phyloP scores from a whole-genome alignment of 2,329 filamentous ascomycete genomes.

The Aspergillus uvarum region DNA sequence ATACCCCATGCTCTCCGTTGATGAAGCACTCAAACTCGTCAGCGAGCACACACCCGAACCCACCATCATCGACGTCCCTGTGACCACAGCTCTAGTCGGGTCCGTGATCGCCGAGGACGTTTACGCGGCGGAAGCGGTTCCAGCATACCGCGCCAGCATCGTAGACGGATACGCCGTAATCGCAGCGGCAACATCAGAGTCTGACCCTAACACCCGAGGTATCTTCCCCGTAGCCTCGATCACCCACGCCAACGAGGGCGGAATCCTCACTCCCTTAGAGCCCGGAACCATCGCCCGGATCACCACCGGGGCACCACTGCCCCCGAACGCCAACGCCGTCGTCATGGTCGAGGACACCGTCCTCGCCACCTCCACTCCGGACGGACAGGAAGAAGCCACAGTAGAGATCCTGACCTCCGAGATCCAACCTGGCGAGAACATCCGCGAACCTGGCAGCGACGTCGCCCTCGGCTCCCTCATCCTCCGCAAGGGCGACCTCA shows the following conservation, averaged over 20 bases:
- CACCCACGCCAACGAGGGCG: constrained; percentile 77
- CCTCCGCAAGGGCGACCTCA: constrained; percentile 73
- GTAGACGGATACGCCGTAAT: constrained; percentile 94
- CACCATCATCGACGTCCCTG: constrained; percentile 56
- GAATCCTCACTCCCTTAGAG: constrained; percentile 61
- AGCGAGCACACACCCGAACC: constrained; percentile 69
- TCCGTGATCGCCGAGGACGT: constrained; percentile 82
- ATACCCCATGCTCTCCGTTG: constrained; percentile 86
- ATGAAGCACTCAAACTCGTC: constrained; percentile 74
- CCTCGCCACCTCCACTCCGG: constrained; percentile 71
- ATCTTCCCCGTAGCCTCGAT: constrained; percentile 82
- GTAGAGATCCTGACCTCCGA: constrained; percentile 80
- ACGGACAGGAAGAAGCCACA: constrained; percentile 80
- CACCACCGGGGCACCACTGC: constrained; percentile 90
- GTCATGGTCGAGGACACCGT: constrained; percentile 96
- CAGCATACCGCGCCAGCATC: constrained; percentile 91
- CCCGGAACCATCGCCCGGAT: constrained; percentile 81
- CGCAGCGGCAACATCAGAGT: constrained; percentile 49
- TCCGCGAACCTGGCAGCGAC: constrained; percentile 89
- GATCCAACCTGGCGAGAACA: constrained; percentile 77
- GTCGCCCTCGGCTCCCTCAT: constrained; percentile 69
- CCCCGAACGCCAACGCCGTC: constrained; percentile 83
- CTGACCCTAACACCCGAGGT: constrained; percentile 66
- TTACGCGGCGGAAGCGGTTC: constrained; percentile 75
- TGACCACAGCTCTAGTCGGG: constrained; percentile 68